Conservation (phyloP, 805 yeast genomes). For the Saccharomycopsis javanensis region DNA sequence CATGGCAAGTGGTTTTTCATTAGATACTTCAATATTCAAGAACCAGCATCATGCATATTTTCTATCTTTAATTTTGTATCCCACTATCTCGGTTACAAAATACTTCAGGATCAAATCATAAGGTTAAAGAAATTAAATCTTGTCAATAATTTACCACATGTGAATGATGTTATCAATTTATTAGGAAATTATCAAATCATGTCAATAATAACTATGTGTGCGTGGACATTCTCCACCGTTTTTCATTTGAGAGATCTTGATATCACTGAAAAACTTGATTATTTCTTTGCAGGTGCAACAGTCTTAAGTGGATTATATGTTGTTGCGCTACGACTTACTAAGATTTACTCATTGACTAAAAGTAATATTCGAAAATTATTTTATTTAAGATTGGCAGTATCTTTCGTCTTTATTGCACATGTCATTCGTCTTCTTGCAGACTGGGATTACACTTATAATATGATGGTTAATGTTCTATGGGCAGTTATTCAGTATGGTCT, state of each 20-base stretch:
- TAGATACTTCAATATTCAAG: constrained; percentile 75
- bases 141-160: constrained; percentile 10
- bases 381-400: constrained; percentile 33
- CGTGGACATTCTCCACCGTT: constrained; percentile 80
- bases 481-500: constrained; percentile 66
- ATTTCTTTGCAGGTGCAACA: constrained; percentile 86
- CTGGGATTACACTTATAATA: constrained; percentile 91
- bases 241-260: constrained; percentile 82
- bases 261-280: constrained; percentile 77
- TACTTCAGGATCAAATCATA: constrained; percentile 24
- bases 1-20: constrained; percentile 98
- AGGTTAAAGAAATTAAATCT: constrained; percentile 15
- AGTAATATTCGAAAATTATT: constrained; percentile 23
- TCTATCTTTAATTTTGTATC: constrained; percentile 64
- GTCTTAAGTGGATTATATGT: constrained; percentile 74
- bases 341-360: constrained; percentile 38
- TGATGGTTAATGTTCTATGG: constrained; percentile 75
- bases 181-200: constrained; percentile 35
- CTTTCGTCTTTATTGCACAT: constrained; percentile 50
- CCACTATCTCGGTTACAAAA: constrained; percentile 41
- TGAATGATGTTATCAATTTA: constrained; percentile 21
- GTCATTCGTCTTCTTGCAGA: constrained; percentile 52
- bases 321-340: constrained; percentile 48
- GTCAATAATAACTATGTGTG: constrained; percentile 60
- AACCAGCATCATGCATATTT: constrained; percentile 68